Evolutionary conservation across 306 rosid genomes (phyloP).

Genomic region (Lithocarpus polystachyus): DNA sequence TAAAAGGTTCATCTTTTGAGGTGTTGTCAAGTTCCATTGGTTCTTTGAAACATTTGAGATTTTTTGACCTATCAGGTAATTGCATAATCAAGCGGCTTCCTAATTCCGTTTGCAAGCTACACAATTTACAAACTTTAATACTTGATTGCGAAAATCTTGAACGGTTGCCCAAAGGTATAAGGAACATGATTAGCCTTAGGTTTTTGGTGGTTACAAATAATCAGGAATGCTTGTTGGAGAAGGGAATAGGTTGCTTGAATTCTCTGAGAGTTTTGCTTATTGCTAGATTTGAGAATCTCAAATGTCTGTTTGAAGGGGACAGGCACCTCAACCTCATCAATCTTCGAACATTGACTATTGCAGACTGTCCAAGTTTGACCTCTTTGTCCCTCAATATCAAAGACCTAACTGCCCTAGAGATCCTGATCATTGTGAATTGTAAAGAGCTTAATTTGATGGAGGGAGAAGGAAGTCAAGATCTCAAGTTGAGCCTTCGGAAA

Average conservation of each 20-base stretch:
- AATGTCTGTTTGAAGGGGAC: slow-evolving; percentile 1
- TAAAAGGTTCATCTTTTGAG: slow-evolving; percentile 11
- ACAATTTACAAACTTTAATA: slow-evolving; percentile 19
- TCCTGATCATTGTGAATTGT: background rate
- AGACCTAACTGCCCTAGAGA: slow-evolving; percentile 15
- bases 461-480: background rate
- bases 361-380: background rate
- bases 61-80: background rate
- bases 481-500: background rate
- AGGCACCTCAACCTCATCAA: background rate
- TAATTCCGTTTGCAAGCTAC: slow-evolving; percentile 27
- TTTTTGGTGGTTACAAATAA: slow-evolving; percentile 19
- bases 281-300: background rate
- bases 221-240: slow-evolving; percentile 1
- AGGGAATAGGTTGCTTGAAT: slow-evolving; percentile 10
- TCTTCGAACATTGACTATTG: background rate
- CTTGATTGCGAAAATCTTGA: slow-evolving; percentile 19
- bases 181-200: slow-evolving; percentile 23
- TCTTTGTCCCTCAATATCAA: slow-evolving; percentile 18
- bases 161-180: slow-evolving; percentile 24
- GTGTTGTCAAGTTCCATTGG: slow-evolving; percentile 12
- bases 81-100: background rate
- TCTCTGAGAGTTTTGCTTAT: slow-evolving; percentile 12
- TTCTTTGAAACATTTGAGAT: slow-evolving; percentile 19
- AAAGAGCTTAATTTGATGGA: background rate